Conservation (phyloP, 495 filamentous ascomycete species). For the Aspergillus hancockii region DNA sequence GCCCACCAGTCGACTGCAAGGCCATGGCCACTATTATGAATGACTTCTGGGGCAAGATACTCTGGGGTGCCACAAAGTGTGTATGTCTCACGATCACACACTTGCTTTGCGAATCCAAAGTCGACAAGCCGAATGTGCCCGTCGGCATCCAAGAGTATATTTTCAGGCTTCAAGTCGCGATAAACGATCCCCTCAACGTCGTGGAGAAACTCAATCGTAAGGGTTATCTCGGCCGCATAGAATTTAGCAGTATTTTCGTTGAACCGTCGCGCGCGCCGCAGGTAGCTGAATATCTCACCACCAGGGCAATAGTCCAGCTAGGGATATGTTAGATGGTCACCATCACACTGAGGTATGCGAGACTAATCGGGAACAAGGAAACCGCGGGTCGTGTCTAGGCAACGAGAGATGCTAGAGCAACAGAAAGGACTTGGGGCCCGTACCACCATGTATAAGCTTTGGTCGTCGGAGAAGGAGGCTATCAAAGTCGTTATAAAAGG, state of each 20-base stretch:
- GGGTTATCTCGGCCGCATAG: slow-evolving; percentile 92
- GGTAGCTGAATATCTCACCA: slow-evolving; percentile 92
- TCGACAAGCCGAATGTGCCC: slow-evolving; percentile 98
- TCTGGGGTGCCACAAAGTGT: slow-evolving; percentile 96
- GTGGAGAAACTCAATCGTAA: slow-evolving; percentile 91
- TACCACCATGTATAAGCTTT: slow-evolving; percentile 90
- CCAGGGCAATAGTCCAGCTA: slow-evolving; percentile 89
- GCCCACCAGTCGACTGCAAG: slow-evolving; percentile 99
- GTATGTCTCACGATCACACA: slow-evolving; percentile 72
- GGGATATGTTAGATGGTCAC: slow-evolving; percentile 20
- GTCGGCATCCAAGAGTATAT: slow-evolving; percentile 86
- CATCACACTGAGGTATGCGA: slow-evolving; percentile 4
- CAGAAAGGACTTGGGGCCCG: slow-evolving; percentile 19
- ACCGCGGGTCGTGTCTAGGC: neutral
- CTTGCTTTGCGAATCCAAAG: slow-evolving; percentile 91
- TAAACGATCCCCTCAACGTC: slow-evolving; percentile 84
- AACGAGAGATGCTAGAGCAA: neutral
- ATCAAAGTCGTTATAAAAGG: slow-evolving; percentile 94
- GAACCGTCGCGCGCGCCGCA: slow-evolving; percentile 83
- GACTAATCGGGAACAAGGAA: neutral
- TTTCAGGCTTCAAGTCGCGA: slow-evolving; percentile 95
- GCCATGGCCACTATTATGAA: slow-evolving; percentile 91
- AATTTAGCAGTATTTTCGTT: slow-evolving; percentile 83
- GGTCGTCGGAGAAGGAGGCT: slow-evolving; percentile 85
- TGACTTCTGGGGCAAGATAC: slow-evolving; percentile 95